Percentiles rank a stretch among this genome's conserved stretches.
Evolutionary conservation across 805 yeast species (phyloP).

Genomic region (Komagataella phaffii): DNA sequence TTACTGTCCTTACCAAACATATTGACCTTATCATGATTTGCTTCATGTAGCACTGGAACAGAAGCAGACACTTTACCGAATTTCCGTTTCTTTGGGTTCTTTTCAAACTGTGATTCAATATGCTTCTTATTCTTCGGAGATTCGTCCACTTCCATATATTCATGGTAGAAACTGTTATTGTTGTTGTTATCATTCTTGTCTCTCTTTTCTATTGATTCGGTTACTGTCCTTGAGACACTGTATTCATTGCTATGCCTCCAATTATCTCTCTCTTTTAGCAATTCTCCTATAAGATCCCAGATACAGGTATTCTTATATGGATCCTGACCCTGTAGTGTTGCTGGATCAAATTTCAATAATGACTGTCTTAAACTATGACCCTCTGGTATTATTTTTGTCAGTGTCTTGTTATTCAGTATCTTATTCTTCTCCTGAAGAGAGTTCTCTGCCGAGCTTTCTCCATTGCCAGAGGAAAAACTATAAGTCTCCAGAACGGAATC

Average conservation of each 20-base stretch:
- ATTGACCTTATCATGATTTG: background rate
- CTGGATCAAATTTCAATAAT: conserved; percentile 1
- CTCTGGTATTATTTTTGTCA: conserved; percentile 4
- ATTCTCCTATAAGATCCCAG: background rate
- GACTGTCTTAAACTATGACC: conserved; percentile 1
- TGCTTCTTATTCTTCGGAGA: conserved; percentile 1
- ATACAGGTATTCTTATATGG: background rate
- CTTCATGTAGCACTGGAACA: background rate
- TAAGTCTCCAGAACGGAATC: background rate
- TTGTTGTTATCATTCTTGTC: background rate
- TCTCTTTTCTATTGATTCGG: background rate
- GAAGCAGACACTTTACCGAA: background rate
- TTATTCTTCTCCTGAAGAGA: conserved; percentile 1
- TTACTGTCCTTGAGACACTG: background rate
- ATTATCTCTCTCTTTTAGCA: background rate
- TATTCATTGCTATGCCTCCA: conserved; percentile 2
- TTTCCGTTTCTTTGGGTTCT: background rate
- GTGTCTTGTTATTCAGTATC: conserved; percentile 2
- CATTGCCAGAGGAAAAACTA: background rate
- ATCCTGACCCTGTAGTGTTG: background rate
- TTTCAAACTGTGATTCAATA: background rate
- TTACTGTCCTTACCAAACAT: background rate
- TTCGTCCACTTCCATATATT: background rate
- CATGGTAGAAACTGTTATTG: background rate
- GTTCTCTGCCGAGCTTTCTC: background rate